Evolutionary conservation across 192 early-diverging fungal species (phyloP), one percentile per base, ranked within the genome.

Genomic region (Neocallimastix lanati): DNA sequence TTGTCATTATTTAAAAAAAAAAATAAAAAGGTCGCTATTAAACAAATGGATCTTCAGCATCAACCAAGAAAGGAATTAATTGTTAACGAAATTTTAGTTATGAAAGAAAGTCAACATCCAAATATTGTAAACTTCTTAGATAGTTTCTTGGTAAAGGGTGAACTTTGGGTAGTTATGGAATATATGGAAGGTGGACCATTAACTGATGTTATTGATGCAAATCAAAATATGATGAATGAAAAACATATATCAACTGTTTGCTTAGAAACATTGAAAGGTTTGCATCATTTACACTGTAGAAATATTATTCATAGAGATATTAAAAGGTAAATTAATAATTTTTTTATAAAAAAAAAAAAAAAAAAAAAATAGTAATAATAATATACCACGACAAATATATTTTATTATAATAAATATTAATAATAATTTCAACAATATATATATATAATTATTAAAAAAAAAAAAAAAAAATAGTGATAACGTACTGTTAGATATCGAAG

Each of bases 111-210:
- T 77, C 77, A 77, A 77, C n/a, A n/a, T n/a, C n/a, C n/a, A n/a
- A n/a, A n/a, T n/a, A n/a, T n/a, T n/a, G n/a, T n/a, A n/a, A n/a
- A 77, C 33, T 77, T 33, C 33, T 77, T 77, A 77, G 77, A 77
- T 77, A 77, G 77, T 77, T 77, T 77, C 33, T 14, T 77, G 1
- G 77, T 77, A 13, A 77, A 77, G 15, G 33, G 33, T 12, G 77
- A 77, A 33, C 14, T 77, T 13, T 77, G 77, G 77, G 77, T 85
- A 13, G 37, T 77, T 35, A 77, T 77, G 77, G 77, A n/a, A n/a
- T n/a, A n/a, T n/a, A n/a, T n/a, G n/a, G n/a, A n/a, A n/a, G n/a
- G n/a, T n/a, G n/a, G n/a, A 77, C 29, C 77, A 77, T 77, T 77
- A 35, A 77, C 77, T 13, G 77, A 77, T 33, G 33, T 77, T 14